Conservation (phyloP, 352 stramenopile genomes). For the Pythium vanterpoolii region DNA sequence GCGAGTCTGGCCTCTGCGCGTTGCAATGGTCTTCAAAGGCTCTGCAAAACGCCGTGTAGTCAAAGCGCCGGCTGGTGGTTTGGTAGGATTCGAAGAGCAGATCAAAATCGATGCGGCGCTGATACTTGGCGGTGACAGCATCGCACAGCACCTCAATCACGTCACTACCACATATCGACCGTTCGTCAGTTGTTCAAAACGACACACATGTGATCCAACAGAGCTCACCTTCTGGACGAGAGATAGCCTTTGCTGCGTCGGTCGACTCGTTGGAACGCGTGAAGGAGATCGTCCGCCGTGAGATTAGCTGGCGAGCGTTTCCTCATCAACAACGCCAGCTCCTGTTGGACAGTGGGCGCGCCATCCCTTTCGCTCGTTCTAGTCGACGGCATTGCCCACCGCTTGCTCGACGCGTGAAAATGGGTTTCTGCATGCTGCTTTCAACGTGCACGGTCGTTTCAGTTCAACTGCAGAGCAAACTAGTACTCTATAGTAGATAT, state of each 20-base stretch:
- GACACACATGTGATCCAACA: neutral
- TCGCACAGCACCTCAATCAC: conserved; percentile 14
- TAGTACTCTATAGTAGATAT: too few species aligned
- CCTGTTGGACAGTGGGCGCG: neutral
- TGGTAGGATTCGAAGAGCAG: conserved; percentile 7
- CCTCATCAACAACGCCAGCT: conserved; percentile 3
- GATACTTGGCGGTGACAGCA: conserved; percentile 11
- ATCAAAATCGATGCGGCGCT: conserved; percentile 20
- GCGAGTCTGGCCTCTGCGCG: neutral
- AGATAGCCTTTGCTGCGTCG: conserved; percentile 8
- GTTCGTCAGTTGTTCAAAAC: neutral
- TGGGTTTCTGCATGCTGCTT: neutral
- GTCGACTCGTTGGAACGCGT: conserved; percentile 19
- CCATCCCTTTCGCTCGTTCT: conserved; percentile 2
- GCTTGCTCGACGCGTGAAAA: too few species aligned
- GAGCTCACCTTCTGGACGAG: conserved; percentile 15
- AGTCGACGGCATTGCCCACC: conserved; percentile 10
- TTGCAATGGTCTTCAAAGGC: conserved; percentile 7
- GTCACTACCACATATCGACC: too few species aligned
- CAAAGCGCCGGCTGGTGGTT: conserved; percentile 8
- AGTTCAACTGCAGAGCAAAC: too few species aligned
- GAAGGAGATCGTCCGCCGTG: conserved; percentile 13
- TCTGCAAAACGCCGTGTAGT: conserved; percentile 20
- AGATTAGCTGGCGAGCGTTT: neutral
- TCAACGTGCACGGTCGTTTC: too few species aligned